Conservation (phyloP, 129 eudicot genomes). For the Mikania micrantha region DNA sequence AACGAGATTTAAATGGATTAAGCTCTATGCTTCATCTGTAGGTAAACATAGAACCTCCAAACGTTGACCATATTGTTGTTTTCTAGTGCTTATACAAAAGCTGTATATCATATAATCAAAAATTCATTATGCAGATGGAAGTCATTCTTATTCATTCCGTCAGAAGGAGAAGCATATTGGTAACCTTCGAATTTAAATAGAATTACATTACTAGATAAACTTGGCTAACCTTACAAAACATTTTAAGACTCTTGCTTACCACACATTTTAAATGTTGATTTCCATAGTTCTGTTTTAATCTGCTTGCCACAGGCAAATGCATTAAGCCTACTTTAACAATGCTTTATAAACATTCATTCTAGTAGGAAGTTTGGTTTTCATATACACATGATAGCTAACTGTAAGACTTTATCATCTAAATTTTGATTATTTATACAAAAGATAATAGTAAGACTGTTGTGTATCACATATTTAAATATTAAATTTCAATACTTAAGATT, state of each 20-base stretch:
- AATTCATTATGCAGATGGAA: slow-evolving; percentile 61
- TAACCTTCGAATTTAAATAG: slow-evolving; percentile 25
- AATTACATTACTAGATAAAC: neutral
- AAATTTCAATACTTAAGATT: neutral
- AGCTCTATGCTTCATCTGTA: slow-evolving; percentile 63
- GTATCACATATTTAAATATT: neutral
- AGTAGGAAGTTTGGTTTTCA: neutral
- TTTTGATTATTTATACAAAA: neutral
- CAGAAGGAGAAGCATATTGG: slow-evolving; percentile 94
- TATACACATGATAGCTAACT: neutral
- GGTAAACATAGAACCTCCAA: slow-evolving; percentile 38
- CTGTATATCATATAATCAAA: slow-evolving; percentile 1
- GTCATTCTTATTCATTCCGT: slow-evolving; percentile 74
- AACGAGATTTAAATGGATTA: slow-evolving; percentile 59
- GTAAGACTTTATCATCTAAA: neutral
- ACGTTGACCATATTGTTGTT: neutral
- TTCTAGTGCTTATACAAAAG: neutral
- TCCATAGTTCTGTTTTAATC: neutral
- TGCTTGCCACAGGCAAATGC: slow-evolving; percentile 5
- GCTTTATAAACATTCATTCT: neutral
- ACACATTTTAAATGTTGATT: neutral
- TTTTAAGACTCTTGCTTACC: neutral
- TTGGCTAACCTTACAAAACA: neutral
- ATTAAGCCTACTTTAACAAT: slow-evolving; percentile 6
- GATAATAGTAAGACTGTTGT: neutral